Conservation (phyloP, 176 grass and related monocot species). For the Pontederia crassipes region DNA sequence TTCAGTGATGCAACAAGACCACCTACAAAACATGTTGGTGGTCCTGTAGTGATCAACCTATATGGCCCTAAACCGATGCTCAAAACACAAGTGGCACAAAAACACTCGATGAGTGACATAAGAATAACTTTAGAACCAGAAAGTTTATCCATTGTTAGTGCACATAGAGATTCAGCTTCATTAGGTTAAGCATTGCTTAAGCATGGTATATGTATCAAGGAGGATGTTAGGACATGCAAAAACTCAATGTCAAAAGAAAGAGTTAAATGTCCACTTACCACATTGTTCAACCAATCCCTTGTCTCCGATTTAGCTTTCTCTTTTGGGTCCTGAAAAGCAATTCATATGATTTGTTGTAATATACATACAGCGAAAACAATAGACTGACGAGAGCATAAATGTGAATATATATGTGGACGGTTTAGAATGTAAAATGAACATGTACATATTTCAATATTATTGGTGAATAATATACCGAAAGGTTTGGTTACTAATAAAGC, state of each 20-base stretch:
- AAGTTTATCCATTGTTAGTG: too few relatives aligned
- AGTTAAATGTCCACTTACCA: slow-evolving; percentile 46
- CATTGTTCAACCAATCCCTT: slow-evolving; percentile 92
- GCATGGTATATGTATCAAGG: background rate
- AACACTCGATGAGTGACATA: too few relatives aligned
- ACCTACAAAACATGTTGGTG: background rate
- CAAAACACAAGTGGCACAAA: too few relatives aligned
- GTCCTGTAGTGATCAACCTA: too few relatives aligned
- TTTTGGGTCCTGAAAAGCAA: slow-evolving; percentile 64
- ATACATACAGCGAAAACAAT: background rate
- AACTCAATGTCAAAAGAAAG: slow-evolving; percentile 4
- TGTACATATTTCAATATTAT: background rate
- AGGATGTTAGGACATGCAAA: background rate
- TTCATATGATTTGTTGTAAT: background rate
- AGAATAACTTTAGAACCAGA: too few relatives aligned
- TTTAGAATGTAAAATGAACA: too few relatives aligned
- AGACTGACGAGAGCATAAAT: background rate
- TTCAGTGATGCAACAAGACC: background rate
- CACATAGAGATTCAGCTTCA: too few relatives aligned
- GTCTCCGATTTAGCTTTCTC: slow-evolving; percentile 98
- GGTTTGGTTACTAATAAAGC: too few relatives aligned
- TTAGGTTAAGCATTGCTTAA: too few relatives aligned
- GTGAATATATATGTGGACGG: too few relatives aligned
- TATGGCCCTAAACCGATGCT: too few relatives aligned
- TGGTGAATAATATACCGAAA: too few relatives aligned